Conservation (phyloP, 2,329 filamentous ascomycete species). For the Bretziella fagacearum region DNA sequence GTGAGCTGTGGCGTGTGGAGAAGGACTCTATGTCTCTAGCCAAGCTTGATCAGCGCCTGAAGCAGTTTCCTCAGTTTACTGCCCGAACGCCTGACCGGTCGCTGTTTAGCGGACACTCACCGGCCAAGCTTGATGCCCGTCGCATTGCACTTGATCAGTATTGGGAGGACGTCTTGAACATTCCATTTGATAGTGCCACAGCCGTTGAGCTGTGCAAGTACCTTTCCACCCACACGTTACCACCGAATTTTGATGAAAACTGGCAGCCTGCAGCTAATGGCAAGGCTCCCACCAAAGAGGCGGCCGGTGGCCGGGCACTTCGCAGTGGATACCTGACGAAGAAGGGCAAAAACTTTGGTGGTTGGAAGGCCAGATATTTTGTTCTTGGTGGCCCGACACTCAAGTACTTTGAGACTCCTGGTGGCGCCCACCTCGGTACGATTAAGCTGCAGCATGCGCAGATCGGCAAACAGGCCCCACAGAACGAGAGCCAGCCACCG, state of each 20-base stretch:
- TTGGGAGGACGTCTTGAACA: constrained; percentile 70
- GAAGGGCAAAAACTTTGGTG: constrained; percentile 94
- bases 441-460: constrained; percentile 85
- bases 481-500: constrained; percentile 30
- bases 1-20: constrained; percentile 84
- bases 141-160: constrained; percentile 68
- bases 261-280: constrained; percentile 22
- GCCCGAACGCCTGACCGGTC: constrained; percentile 68
- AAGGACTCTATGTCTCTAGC: constrained; percentile 71
- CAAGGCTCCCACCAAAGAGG: constrained; percentile 23
- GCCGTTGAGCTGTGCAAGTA: constrained; percentile 77
- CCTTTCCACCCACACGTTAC: constrained; percentile 51
- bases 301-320: constrained; percentile 42
- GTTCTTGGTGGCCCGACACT: constrained; percentile 44
- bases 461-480: constrained; percentile 72
- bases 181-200: constrained; percentile 57
- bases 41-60: constrained; percentile 68
- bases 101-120: constrained; percentile 81
- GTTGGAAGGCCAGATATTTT: constrained; percentile 76
- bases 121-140: constrained; percentile 80
- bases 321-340: constrained; percentile 92
- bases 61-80: constrained; percentile 48
- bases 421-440: constrained; percentile 76
- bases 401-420: constrained; percentile 82
- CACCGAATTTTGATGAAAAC: constrained; percentile 43